Percentiles rank a stretch among this genome's conserved stretches.
Evolutionary conservation across 1,284 basidiomycete genomes (phyloP).

Genomic region (Cryptococcus floricola): DNA sequence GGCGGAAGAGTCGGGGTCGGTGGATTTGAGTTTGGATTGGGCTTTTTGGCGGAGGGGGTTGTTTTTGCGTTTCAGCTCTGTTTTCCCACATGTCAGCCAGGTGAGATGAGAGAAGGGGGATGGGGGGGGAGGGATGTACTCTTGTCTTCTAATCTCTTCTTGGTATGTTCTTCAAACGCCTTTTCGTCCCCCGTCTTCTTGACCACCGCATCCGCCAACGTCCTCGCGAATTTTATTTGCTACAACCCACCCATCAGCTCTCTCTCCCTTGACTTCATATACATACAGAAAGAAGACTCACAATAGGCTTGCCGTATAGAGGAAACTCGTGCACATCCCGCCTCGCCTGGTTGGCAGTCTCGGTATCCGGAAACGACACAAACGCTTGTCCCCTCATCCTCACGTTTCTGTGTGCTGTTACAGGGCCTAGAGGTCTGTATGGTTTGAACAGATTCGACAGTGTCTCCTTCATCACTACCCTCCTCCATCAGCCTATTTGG

Average conservation of each 20-base stretch:
- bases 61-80: slow-evolving; percentile 73
- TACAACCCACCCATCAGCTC: slow-evolving; percentile 39
- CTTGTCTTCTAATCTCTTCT: slow-evolving; percentile 69
- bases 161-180: slow-evolving; percentile 71
- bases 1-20: not conserved
- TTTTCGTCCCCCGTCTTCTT: slow-evolving; percentile 62
- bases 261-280: not conserved
- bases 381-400: slow-evolving; percentile 99
- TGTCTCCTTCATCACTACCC: slow-evolving; percentile 76
- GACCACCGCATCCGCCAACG: slow-evolving; percentile 84
- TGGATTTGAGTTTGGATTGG: slow-evolving; percentile 69
- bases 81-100: not conserved
- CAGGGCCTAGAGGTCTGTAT: slow-evolving; percentile 86
- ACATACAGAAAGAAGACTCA: slow-evolving; percentile 46
- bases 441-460: slow-evolving; percentile 85
- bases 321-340: slow-evolving; percentile 92
- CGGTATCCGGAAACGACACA: slow-evolving; percentile 78
- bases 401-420: slow-evolving; percentile 86
- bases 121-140: slow-evolving; percentile 56
- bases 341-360: slow-evolving; percentile 79
- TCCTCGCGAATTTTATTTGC: slow-evolving; percentile 91
- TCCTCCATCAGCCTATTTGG: not conserved
- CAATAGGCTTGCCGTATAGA: slow-evolving; percentile 94
- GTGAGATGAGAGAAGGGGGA: not conserved
- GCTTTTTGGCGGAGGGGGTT: slow-evolving; percentile 84